Conservation (phyloP, 331 rosid genomes). For the Malus hybrid region DNA sequence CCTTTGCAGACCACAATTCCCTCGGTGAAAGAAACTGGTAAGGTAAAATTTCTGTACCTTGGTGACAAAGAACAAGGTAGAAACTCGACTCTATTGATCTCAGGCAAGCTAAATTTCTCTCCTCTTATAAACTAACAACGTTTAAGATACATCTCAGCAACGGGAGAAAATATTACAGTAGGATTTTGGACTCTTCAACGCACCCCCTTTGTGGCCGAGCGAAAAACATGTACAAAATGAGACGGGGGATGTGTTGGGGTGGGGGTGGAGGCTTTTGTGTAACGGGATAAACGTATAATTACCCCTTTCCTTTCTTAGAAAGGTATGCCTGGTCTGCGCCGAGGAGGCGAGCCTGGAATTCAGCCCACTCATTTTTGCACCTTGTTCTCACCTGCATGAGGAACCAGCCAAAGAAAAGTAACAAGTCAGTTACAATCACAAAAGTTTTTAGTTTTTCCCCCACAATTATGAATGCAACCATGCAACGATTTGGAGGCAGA, state of each 20-base stretch:
- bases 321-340: constrained; percentile 58
- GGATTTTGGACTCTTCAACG: constrained; percentile 1
- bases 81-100: neutral
- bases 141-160: constrained; percentile 5
- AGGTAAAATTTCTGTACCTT: neutral
- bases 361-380: constrained; percentile 88
- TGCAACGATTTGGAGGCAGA: neutral
- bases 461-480: neutral
- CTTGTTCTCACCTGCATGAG: constrained; percentile 66
- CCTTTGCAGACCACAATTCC: neutral
- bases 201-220: neutral
- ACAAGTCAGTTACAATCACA: neutral
- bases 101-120: neutral
- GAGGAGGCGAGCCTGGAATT: constrained; percentile 70
- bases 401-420: constrained; percentile 1
- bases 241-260: neutral
- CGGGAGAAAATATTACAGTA: neutral
- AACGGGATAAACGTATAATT: neutral
- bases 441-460: neutral
- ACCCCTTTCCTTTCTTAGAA: constrained; percentile 23
- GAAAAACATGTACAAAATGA: constrained; percentile 41
- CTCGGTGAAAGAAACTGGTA: neutral
- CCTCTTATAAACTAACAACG: neutral
- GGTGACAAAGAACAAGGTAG: neutral
- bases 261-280: neutral